Base-by-base conservation (phyloP, 345 rosid genomes). In the Populus euphratica region DNA sequence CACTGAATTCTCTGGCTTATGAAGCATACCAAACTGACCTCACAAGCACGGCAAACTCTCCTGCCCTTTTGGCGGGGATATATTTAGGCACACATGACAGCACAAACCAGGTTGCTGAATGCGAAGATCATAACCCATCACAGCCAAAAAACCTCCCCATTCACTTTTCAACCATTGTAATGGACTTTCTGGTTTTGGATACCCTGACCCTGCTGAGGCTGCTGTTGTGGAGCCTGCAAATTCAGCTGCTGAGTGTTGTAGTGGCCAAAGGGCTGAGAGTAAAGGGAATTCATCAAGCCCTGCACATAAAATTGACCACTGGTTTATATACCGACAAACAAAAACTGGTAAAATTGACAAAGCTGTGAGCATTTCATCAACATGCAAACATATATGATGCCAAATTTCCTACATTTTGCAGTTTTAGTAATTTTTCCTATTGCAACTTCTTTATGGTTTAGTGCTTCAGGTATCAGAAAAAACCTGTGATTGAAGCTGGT, bases 401-500 rank as follows among this genome's bases (percentile, higher is more conserved):
- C 66, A 65, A 77, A 50, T 47, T 56, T 67, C 18, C 50, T 9
- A 54, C 12, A 47, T 41, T 17, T 27, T 16, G 8, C 68, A 12
- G 49, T 64, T 44, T 69, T 9, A 18, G 64, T 68, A 20, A 69
- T 44, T 79, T 43, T 47, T 33, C 23, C 44, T 5, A n/a, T 52
- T 50, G 16, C 11, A 43, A 44, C 6, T 54, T 39, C 2, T 52
- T 68, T 36, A 36, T 63, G 13, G 13, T 38, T 25, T 18, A 71
- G 39, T 43, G 39, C 6, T 35, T 14, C 4, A 14, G 36, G 73
- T 47, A 56, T 21, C 78, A 80, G 70, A 56, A 79, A 74, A 77
- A 82, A 95, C 99, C 99, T 96, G 99, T 79, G 99, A 88, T 86
- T 93, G 99, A 69, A 93, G 92, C 68, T 84, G 79, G 77, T 78